Conservation (phyloP, 1,284 basidiomycete genomes). For the Macrocystidia cucumis region DNA sequence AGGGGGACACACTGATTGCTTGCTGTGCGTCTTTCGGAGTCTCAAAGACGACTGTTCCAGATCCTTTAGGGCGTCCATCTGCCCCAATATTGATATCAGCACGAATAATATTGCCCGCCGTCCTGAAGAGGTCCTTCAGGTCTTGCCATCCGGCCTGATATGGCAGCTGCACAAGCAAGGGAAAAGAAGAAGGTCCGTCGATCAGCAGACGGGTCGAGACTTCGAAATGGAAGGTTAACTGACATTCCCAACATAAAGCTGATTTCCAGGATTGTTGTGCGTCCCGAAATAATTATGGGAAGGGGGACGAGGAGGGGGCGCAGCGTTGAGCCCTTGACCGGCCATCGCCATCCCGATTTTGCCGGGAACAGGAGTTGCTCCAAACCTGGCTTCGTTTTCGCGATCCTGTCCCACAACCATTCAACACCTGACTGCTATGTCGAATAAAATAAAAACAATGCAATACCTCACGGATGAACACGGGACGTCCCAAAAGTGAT, state of each 20-base stretch:
- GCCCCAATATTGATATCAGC: conserved; percentile 91
- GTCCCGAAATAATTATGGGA: conserved; percentile 66
- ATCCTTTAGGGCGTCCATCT: conserved; percentile 92
- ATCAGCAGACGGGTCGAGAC: conserved; percentile 5
- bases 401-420: conserved; percentile 63
- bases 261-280: conserved; percentile 69
- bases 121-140: conserved; percentile 93
- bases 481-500: conserved; percentile 81
- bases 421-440: neutral
- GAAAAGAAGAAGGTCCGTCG: conserved; percentile 28
- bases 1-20: conserved; percentile 73
- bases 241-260: conserved; percentile 90
- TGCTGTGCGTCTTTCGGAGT: conserved; percentile 85
- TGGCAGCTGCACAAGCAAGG: conserved; percentile 58
- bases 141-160: conserved; percentile 98
- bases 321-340: conserved; percentile 67
- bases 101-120: conserved; percentile 88
- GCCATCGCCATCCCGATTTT: conserved; percentile 91
- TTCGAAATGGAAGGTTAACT: too few species aligned
- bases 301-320: conserved; percentile 66
- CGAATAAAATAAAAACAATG: neutral
- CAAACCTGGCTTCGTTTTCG: conserved; percentile 91
- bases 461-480: conserved; percentile 91
- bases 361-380: conserved; percentile 86
- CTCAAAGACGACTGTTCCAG: conserved; percentile 92